phyloP scores from a whole-genome alignment of 495 filamentous ascomycete species.

The Durotheca rogersii region DNA sequence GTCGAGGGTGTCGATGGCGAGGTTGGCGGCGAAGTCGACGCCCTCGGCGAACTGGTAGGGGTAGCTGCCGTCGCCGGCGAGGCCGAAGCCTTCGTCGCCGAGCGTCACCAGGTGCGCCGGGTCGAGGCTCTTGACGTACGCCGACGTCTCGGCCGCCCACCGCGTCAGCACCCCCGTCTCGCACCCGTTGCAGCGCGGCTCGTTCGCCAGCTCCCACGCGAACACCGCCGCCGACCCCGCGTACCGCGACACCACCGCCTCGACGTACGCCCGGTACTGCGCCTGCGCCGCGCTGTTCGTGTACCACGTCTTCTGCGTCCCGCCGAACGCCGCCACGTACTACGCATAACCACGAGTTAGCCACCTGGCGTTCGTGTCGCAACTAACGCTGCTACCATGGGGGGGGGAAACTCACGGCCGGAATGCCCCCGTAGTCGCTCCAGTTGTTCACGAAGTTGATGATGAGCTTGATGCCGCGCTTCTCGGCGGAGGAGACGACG shows the following conservation, averaged over 20 bases:
- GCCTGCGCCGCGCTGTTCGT: slow-evolving; percentile 26
- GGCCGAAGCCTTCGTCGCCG: slow-evolving; percentile 55
- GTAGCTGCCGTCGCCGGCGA: slow-evolving; percentile 56
- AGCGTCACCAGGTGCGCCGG: slow-evolving; percentile 52
- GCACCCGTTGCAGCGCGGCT: slow-evolving; percentile 52
- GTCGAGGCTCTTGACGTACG: slow-evolving; percentile 54
- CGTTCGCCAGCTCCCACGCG: slow-evolving; percentile 59
- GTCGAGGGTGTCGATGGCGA: slow-evolving; percentile 59
- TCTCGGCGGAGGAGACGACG: slow-evolving; percentile 61
- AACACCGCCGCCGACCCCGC: slow-evolving; percentile 50
- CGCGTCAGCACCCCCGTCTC: slow-evolving; percentile 40
- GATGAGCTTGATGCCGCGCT: slow-evolving; percentile 61
- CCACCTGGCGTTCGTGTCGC: too few relatives aligned
- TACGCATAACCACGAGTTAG: neutral
- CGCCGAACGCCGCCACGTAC: slow-evolving; percentile 63
- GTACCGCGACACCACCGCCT: slow-evolving; percentile 51
- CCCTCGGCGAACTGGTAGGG: slow-evolving; percentile 62
- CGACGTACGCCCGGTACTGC: slow-evolving; percentile 55
- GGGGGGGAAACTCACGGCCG: slow-evolving; percentile 29
- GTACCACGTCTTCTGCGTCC: slow-evolving; percentile 31
- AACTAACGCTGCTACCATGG: too few relatives aligned
- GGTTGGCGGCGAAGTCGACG: slow-evolving; percentile 62
- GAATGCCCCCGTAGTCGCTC: slow-evolving; percentile 54
- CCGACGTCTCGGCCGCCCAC: slow-evolving; percentile 50
- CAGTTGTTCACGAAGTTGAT: slow-evolving; percentile 55